Evolutionary conservation across 768 basidiomycete species (phyloP).

Genomic region (Chalciporus pseudorubinellus): DNA sequence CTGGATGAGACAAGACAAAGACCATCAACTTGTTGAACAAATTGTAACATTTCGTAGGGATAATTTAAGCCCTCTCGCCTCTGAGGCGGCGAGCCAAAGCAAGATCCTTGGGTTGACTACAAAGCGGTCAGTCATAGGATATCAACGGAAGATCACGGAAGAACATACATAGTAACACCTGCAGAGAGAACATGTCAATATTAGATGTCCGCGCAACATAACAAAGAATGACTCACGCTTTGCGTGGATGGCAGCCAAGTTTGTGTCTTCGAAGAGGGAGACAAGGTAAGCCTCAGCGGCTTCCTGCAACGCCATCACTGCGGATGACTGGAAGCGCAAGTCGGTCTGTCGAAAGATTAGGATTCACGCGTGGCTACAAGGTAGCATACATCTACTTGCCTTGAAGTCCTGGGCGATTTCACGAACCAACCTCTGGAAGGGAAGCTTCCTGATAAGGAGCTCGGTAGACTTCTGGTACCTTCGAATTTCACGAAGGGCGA

Average conservation of each 20-base stretch:
- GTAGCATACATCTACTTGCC: conserved; percentile 38
- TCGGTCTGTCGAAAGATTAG: conserved; percentile 54
- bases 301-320: conserved; percentile 91
- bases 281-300: conserved; percentile 89
- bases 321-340: conserved; percentile 94
- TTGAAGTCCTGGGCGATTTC: conserved; percentile 98
- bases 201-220: neutral
- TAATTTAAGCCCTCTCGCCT: conserved; percentile 72
- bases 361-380: neutral
- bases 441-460: conserved; percentile 98
- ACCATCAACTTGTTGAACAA: neutral
- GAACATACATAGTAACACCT: conserved; percentile 58
- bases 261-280: conserved; percentile 84
- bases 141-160: neutral
- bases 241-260: conserved; percentile 89
- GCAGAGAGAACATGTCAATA: conserved; percentile 11
- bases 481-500: conserved; percentile 98
- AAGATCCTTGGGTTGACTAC: conserved; percentile 84
- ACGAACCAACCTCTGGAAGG: conserved; percentile 98
- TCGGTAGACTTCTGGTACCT: conserved; percentile 99
- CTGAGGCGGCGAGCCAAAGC: conserved; percentile 84
- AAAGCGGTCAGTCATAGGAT: conserved; percentile 18
- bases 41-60: neutral
- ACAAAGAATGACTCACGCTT: conserved; percentile 50
- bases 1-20: conserved; percentile 6